A percentile compares a stretch with the other conserved stretches of the same genome.
These are phyloP conservation scores for Solanum ossicruentum DNA, from an alignment of 257 asterid genomes.

Conservation along the genomic window DNA sequence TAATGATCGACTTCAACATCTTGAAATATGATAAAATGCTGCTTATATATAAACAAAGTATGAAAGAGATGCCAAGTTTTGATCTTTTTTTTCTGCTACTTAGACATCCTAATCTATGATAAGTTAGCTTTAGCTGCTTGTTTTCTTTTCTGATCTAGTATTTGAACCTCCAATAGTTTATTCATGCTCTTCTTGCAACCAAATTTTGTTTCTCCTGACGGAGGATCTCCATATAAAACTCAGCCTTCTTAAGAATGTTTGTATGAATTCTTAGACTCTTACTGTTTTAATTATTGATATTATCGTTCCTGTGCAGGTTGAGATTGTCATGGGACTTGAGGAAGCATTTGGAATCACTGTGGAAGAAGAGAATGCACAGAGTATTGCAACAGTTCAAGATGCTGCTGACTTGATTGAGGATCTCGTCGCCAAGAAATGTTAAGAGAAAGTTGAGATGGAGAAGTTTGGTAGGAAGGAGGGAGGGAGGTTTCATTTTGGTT, in stretches of 20 bases:
- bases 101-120: background rate
- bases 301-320: constrained; percentile 29
- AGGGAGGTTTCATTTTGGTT: background rate
- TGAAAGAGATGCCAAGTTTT: background rate
- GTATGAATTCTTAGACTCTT: background rate
- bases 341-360: constrained; percentile 83
- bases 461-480: constrained; percentile 1
- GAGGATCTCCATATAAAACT: background rate
- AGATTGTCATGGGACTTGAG: constrained; percentile 94
- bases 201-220: background rate
- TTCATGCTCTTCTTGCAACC: background rate
- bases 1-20: background rate
- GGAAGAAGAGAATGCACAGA: constrained; percentile 89
- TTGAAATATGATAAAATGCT: background rate
- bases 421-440: constrained; percentile 38
- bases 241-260: background rate
- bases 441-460: constrained; percentile 6
- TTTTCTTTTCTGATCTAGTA: background rate
- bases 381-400: constrained; percentile 71
- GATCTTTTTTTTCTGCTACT: background rate
- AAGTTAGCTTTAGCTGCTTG: background rate
- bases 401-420: constrained; percentile 85
- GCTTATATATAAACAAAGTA: background rate
- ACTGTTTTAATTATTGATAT: background rate
- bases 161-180: background rate